Percentiles rank a stretch among this genome's conserved stretches.
Evolutionary conservation across 1,139 yeast genomes (phyloP).

Genomic region (Wickerhamomyces sp.): DNA sequence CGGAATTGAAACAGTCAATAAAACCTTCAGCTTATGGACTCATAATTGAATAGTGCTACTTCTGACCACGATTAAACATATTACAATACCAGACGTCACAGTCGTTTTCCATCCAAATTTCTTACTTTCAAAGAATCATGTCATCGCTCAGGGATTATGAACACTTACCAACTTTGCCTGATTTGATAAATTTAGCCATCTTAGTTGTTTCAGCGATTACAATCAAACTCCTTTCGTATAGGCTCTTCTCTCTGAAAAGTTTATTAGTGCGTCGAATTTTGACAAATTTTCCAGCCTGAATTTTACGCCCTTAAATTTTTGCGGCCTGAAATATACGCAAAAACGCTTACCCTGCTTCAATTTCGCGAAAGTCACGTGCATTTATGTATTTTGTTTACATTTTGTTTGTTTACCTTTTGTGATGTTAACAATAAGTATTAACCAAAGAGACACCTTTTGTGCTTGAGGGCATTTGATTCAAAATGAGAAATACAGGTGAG

Average conservation of each 20-base stretch:
- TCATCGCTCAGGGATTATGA: no score
- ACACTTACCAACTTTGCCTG: constrained; percentile 98
- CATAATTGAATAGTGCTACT: no score
- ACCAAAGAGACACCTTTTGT: no score
- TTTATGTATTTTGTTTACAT: constrained; percentile 5
- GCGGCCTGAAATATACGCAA: constrained; percentile 4
- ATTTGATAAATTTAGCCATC: constrained; percentile 97
- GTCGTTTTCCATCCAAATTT: no score
- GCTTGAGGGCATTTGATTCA: no score
- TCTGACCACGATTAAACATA: no score
- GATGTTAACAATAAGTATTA: no score
- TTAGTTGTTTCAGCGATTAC: constrained; percentile 26
- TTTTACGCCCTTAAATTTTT: constrained; percentile 3
- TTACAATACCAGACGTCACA: no score
- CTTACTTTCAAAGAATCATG: no score
- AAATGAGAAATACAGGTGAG: neutral
- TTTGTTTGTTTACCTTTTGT: constrained; percentile 3
- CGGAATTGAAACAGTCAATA: no score
- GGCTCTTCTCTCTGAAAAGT: constrained; percentile 3
- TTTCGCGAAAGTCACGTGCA: constrained; percentile 1
- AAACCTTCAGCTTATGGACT: no score
- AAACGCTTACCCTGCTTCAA: neutral
- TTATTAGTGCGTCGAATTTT: constrained; percentile 21
- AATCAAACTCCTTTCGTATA: constrained; percentile 1
- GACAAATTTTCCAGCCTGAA: constrained; percentile 5